Evolutionary conservation across 176 grass and related monocot species (phyloP), one percentile per base, ranked within the genome.

Genomic region (Oryza officinalis): DNA sequence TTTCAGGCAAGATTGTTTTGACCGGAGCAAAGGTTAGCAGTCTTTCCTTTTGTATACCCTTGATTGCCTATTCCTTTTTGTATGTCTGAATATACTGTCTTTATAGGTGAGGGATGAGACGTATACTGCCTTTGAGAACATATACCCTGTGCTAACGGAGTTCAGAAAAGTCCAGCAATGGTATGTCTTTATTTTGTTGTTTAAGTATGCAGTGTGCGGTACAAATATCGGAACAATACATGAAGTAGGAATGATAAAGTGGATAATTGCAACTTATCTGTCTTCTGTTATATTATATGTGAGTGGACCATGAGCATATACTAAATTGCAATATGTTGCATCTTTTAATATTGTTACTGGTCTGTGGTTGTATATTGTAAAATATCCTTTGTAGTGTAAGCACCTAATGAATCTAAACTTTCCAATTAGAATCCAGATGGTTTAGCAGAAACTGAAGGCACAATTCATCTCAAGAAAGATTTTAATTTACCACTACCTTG

Each of bases 1-100:
- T 98, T 75, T 98, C 96, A 40, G 96, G 96, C 69, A 95, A 98
- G 78, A 98, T 98, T 85, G 96, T 98, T 82, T 92, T 98, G 38
- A 98, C 93, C 27, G 96, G 91, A 10, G 93, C 96, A 74, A 95
- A 98, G 96, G 96, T 95, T 79, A 85, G 80, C 7, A 27, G 2
- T 79, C 8, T 31, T 77, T 71, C 64, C 5, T 54, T 76, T 3
- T 50, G 8, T 47, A 32, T 50, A 52, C 23, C 27, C 8, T 86
- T 8, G 0, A 35, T 71, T 66, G 26, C 0, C 67, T 49, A 52
- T 3, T 83, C 28, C 52, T 67, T 74, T 40, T 25, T 0, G 2
- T 67, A 28, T 5, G 66, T 80, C 28, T 86, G 18, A 76, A 38
- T 71, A 20, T 76, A 3, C 72, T 74, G 18, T 37, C 4, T 72